A percentile compares a stretch with the other conserved stretches of the same genome.
These are phyloP conservation scores for Platanthera guangdongensis DNA, from an alignment of 106 monocot species.

Conservation along the genomic window DNA sequence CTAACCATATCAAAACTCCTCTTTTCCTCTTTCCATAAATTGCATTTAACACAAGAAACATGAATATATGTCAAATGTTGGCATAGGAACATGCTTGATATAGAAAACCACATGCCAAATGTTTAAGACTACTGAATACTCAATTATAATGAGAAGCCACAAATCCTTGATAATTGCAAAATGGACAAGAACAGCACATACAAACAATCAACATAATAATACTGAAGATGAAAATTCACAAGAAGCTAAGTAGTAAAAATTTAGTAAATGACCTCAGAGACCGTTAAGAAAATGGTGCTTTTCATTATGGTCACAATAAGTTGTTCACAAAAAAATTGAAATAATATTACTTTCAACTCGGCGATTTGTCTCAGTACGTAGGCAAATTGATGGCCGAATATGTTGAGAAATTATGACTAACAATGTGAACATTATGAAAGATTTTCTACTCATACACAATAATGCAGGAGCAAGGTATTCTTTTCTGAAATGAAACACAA, in stretches of 20 bases:
- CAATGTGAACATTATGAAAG: background rate
- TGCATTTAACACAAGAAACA: background rate
- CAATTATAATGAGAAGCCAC: background rate
- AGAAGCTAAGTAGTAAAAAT: background rate
- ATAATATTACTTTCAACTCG: background rate
- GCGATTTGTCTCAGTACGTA: background rate
- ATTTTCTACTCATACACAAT: slow-evolving; percentile 3
- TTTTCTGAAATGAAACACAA: too few species aligned
- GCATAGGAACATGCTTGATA: background rate
- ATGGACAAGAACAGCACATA: background rate
- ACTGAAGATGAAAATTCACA: background rate
- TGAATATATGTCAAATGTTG: background rate
- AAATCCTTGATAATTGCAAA: background rate
- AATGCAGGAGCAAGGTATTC: background rate
- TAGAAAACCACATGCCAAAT: background rate
- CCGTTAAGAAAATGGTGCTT: background rate
- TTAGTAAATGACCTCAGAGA: background rate
- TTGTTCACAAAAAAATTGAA: background rate
- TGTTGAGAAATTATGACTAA: background rate
- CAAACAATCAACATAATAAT: background rate
- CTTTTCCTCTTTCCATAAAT: background rate
- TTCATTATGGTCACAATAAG: background rate
- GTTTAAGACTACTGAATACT: background rate
- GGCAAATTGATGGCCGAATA: background rate
- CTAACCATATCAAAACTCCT: background rate